phyloP scores from a whole-genome alignment of 2,329 filamentous ascomycete genomes.

The Calonectria ilicicola region DNA sequence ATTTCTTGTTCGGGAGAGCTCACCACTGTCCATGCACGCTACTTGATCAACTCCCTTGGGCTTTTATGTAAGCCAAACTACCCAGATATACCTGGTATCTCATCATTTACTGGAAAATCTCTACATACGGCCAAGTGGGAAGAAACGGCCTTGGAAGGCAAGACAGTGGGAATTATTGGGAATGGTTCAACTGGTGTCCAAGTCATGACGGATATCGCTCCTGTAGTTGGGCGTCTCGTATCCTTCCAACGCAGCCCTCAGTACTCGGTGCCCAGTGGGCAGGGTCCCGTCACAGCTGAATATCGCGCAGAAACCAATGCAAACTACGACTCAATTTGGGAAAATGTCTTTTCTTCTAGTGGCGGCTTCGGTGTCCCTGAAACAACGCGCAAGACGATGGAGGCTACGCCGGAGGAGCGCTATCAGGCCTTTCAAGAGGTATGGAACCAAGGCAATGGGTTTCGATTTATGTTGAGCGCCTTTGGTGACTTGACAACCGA shows the following conservation, averaged over 20 bases:
- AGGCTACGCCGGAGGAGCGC: constrained; percentile 43
- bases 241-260: constrained; percentile 31
- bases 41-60: too few relatives aligned
- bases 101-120: too few relatives aligned
- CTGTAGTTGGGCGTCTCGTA: constrained; percentile 26
- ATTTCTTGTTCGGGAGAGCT: constrained; percentile 37
- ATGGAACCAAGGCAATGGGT: constrained; percentile 46
- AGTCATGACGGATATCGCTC: constrained; percentile 22
- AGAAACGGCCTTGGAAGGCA: neutral
- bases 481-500: constrained; percentile 30
- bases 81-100: too few relatives aligned
- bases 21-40: too few relatives aligned
- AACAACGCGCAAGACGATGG: constrained; percentile 43
- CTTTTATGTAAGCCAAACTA: too few relatives aligned
- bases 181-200: constrained; percentile 27
- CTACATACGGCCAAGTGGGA: constrained; percentile 32
- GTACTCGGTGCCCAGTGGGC: constrained; percentile 25
- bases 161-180: constrained; percentile 20
- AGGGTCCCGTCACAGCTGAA: constrained; percentile 3
- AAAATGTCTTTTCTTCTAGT: constrained; percentile 32
- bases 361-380: constrained; percentile 45
- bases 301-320: constrained; percentile 31
- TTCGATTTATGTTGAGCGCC: constrained; percentile 47
- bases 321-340: constrained; percentile 46
- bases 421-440: constrained; percentile 41